Conservation (phyloP, 1,284 basidiomycete genomes). For the Leccinum subfulvum region DNA sequence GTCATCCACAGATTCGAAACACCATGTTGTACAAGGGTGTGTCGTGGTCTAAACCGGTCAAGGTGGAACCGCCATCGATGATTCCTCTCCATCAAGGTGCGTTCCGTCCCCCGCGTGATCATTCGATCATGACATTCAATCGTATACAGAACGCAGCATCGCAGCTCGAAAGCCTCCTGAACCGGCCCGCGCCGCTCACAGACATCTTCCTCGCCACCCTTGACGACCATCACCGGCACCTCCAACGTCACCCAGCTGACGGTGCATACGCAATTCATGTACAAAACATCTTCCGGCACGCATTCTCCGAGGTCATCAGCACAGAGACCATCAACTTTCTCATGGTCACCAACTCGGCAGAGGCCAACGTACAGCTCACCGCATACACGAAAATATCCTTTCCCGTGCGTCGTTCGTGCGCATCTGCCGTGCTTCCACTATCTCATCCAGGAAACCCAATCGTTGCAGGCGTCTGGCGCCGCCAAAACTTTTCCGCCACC, state of each 20-base stretch:
- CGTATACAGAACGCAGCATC: conserved; percentile 62
- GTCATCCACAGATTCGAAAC: too few species aligned
- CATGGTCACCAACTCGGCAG: conserved; percentile 73
- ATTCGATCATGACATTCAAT: not conserved
- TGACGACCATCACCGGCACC: conserved; percentile 51
- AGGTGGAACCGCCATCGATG: conserved; percentile 67
- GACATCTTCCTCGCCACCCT: conserved; percentile 59
- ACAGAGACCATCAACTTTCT: conserved; percentile 78
- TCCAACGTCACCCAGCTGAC: conserved; percentile 33
- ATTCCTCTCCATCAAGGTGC: conserved; percentile 76
- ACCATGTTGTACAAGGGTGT: too few species aligned
- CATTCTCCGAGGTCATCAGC: conserved; percentile 72
- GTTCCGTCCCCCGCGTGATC: conserved; percentile 17
- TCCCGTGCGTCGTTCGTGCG: conserved; percentile 48
- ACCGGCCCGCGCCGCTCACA: conserved; percentile 59
- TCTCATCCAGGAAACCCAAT: conserved; percentile 63
- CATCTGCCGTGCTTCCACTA: not conserved
- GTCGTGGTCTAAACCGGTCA: not conserved
- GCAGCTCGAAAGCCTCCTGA: conserved; percentile 74
- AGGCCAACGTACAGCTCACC: conserved; percentile 78
- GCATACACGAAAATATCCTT: conserved; percentile 82
- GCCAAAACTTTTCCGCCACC: conserved; percentile 75
- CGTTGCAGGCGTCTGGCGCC: conserved; percentile 79
- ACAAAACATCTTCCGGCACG: conserved; percentile 74
- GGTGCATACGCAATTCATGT: conserved; percentile 63